phyloP scores from a whole-genome alignment of 2,329 filamentous ascomycete genomes.

The Grosmannia huntii region DNA sequence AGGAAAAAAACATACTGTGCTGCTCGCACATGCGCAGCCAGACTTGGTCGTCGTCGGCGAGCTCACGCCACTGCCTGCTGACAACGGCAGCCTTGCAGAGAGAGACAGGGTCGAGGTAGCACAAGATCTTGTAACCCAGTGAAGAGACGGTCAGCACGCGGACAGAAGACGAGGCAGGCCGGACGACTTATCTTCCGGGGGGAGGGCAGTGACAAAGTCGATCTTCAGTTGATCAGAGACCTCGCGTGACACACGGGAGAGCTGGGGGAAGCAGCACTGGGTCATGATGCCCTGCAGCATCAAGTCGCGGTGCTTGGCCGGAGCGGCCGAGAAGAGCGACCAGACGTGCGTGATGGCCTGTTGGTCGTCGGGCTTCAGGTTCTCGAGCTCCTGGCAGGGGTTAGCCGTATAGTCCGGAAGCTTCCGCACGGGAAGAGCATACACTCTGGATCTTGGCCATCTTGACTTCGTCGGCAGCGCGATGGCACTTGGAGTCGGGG shows the following conservation, averaged over 20 bases:
- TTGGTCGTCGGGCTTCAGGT: constrained; percentile 71
- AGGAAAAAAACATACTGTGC: constrained; percentile 36
- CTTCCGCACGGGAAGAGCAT: constrained; percentile 21
- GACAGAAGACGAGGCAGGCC: background rate
- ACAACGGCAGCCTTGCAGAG: constrained; percentile 95
- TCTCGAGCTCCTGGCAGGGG: constrained; percentile 57
- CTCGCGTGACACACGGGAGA: constrained; percentile 82
- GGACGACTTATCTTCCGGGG: constrained; percentile 45
- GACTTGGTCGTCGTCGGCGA: constrained; percentile 95
- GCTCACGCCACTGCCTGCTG: constrained; percentile 69
- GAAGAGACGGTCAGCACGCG: background rate
- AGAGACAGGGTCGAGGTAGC: constrained; percentile 83
- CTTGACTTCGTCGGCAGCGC: constrained; percentile 85
- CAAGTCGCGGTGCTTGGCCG: constrained; percentile 82
- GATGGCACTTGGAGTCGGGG: constrained; percentile 84
- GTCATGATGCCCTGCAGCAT: constrained; percentile 95
- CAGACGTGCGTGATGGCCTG: constrained; percentile 95
- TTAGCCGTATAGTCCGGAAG: too few species aligned
- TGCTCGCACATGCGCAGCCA: constrained; percentile 99
- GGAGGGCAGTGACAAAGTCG: constrained; percentile 83
- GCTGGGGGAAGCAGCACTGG: constrained; percentile 93
- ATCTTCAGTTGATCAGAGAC: constrained; percentile 94
- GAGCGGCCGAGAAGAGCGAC: constrained; percentile 93
- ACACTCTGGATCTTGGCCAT: constrained; percentile 92
- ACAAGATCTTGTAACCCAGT: constrained; percentile 84